A percentile compares a stretch with the other conserved stretches of the same genome.
phyloP scores from a whole-genome alignment of 352 stramenopile species.

The Phytophthora idaei region DNA sequence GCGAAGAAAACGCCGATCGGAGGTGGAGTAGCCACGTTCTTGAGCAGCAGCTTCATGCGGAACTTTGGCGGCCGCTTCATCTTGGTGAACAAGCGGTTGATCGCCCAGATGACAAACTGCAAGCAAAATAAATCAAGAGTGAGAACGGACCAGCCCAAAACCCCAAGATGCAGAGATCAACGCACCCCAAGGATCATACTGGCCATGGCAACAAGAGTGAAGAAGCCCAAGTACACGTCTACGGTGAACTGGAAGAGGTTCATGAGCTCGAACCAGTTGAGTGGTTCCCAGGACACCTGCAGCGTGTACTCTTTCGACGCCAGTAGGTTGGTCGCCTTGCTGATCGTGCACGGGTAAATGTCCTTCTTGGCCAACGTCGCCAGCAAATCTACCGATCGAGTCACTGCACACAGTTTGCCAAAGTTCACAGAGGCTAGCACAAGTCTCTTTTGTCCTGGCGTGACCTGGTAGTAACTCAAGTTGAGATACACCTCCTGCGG shows the following conservation, averaged over 20 bases:
- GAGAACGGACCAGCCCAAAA: neutral
- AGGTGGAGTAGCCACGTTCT: conserved; percentile 88
- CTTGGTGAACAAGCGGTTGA: conserved; percentile 96
- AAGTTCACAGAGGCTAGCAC: conserved; percentile 76
- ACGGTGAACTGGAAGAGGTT: conserved; percentile 96
- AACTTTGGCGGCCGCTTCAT: conserved; percentile 95
- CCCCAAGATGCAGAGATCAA: neutral
- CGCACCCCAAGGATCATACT: conserved; percentile 87
- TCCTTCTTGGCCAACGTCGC: conserved; percentile 73
- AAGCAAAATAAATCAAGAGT: neutral
- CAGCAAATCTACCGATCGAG: conserved; percentile 60
- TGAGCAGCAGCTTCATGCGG: conserved; percentile 90
- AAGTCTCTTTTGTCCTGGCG: conserved; percentile 62
- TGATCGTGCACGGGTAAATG: conserved; percentile 67
- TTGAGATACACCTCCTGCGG: conserved; percentile 78
- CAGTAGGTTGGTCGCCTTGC: conserved; percentile 64
- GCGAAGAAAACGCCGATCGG: conserved; percentile 81
- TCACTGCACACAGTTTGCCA: conserved; percentile 75
- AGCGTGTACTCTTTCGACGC: conserved; percentile 84
- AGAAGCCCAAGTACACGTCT: conserved; percentile 95
- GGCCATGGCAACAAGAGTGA: conserved; percentile 89
- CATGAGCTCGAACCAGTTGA: conserved; percentile 94
- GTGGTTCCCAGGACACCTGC: conserved; percentile 88
- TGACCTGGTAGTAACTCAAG: conserved; percentile 83
- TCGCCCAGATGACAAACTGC: conserved; percentile 90